A percentile compares a stretch with the other conserved stretches of the same genome.
These are phyloP conservation scores for Trichosporon inkin DNA, from an alignment of 1,284 basidiomycete genomes.

Conservation along the genomic window DNA sequence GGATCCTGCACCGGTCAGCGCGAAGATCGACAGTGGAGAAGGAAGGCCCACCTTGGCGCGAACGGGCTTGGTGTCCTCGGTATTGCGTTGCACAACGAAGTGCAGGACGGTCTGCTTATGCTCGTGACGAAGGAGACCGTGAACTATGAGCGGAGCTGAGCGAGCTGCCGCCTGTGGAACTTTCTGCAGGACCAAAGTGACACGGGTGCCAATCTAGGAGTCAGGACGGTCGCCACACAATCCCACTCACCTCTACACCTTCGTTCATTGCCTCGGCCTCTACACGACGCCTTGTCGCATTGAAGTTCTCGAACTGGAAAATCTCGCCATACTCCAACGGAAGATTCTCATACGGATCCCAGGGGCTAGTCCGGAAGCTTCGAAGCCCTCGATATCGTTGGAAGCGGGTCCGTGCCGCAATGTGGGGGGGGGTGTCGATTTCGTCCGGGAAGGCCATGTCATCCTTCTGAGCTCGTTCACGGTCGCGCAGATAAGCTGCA, in stretches of 20 bases:
- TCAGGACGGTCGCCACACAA: neutral
- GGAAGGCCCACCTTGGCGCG: constrained; percentile 69
- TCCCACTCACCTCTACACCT: constrained; percentile 60
- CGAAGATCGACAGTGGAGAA: neutral
- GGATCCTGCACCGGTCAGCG: constrained; percentile 61
- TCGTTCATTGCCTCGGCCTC: constrained; percentile 63
- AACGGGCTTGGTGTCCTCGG: constrained; percentile 83
- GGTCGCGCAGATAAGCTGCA: constrained; percentile 61
- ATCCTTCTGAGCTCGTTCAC: constrained; percentile 60
- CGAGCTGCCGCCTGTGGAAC: constrained; percentile 57
- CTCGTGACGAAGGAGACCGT: constrained; percentile 87
- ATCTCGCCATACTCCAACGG: constrained; percentile 91
- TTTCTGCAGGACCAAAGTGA: constrained; percentile 67
- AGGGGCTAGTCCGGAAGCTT: constrained; percentile 89
- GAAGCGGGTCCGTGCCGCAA: constrained; percentile 81
- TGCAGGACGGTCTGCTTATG: constrained; percentile 93
- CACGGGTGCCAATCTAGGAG: constrained; percentile 68
- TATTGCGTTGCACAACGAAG: constrained; percentile 90
- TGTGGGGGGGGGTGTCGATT: constrained; percentile 88
- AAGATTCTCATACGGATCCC: constrained; percentile 96
- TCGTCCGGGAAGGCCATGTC: constrained; percentile 91
- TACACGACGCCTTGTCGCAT: constrained; percentile 74
- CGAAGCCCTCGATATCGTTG: constrained; percentile 87
- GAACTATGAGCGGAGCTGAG: constrained; percentile 63
- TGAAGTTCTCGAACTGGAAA: constrained; percentile 96